phyloP scores from a whole-genome alignment of 176 grass and related monocot species.

The Dendrocalamus sinicus region DNA sequence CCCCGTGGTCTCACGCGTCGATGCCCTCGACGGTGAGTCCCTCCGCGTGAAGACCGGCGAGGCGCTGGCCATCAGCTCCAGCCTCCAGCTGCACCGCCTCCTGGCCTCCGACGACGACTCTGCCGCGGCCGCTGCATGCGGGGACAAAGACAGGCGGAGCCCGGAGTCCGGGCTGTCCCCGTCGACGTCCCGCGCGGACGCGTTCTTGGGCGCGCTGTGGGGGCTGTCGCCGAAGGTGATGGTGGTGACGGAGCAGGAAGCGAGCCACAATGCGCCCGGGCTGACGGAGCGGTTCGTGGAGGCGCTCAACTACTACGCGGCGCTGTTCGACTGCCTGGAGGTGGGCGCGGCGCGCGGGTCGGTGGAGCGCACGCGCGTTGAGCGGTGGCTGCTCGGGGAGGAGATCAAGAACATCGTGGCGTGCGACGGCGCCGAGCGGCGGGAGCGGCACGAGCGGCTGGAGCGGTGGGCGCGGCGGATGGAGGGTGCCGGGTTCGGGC shows the following conservation, averaged over 20 bases:
- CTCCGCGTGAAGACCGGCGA: constrained; percentile 91
- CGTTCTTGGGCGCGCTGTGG: constrained; percentile 64
- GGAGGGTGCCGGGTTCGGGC: constrained; percentile 58
- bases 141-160: constrained; percentile 31
- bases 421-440: constrained; percentile 72
- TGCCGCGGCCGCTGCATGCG: neutral
- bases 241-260: constrained; percentile 88
- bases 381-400: constrained; percentile 77
- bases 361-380: constrained; percentile 74
- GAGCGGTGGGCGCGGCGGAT: constrained; percentile 71
- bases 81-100: constrained; percentile 73
- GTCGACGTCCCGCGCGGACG: constrained; percentile 55
- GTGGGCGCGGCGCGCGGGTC: constrained; percentile 63
- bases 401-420: constrained; percentile 91
- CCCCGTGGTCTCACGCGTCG: constrained; percentile 56
- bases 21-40: constrained; percentile 65
- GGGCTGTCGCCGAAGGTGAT: constrained; percentile 72
- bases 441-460: constrained; percentile 80
- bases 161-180: constrained; percentile 43
- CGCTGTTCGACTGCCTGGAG: constrained; percentile 93
- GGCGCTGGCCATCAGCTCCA: constrained; percentile 77
- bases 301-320: constrained; percentile 90
- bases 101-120: constrained; percentile 49
- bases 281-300: constrained; percentile 83
- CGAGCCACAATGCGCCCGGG: constrained; percentile 72